Evolutionary conservation across 169 alveolate genomes (phyloP), one percentile per base, ranked within the genome.

Genomic region (Plasmodium inui): DNA sequence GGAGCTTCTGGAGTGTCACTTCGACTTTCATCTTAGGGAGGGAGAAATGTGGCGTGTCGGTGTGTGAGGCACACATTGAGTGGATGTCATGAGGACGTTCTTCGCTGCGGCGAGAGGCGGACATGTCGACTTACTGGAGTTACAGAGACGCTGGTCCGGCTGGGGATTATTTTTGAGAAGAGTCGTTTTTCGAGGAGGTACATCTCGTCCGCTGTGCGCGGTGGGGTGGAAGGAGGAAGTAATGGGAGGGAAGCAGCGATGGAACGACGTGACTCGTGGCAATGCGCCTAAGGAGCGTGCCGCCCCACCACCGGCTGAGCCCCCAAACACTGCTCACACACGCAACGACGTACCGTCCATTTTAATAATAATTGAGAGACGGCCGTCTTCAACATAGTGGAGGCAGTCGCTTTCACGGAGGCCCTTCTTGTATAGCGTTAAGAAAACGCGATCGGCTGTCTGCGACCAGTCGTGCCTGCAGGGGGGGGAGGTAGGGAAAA

Each of bases 401-500:
- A 84, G 72, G 55, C 73, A 84, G 19, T 72, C 19, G 19, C 72
- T 37, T 71, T 37, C 32, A 28, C 55, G 72, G 53, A 84, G 53
- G 26, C 76, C 57, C 78, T 84, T 84, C 55, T 72, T 34, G 73
- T 84, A 84, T 12, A 84, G 34, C 0, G 92, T 84, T 44, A 84
- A 22, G 55, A 84, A 84, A 5, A 84, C 19, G 10, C 30, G 32
- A 22, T 32, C 57, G 26, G 37, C 12, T 5, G 92, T 84, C 61
- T 84, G 92, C 0, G 92, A 84, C 92, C 92, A 84, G 41, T 84
- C 92, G 19, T 84, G 14, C 19, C 92, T 84, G 78, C 22, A 37
- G 17, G 37, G 46, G 70, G 26, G 4, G n/a, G 71, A 3, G 71
- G 12, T 3, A 57, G 3, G 53, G n/a, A n/a, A n/a, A n/a, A n/a